Evolutionary conservation across 768 basidiomycete genomes (phyloP), one percentile per base, ranked within the genome.

Genomic region (Boletus sp.): DNA sequence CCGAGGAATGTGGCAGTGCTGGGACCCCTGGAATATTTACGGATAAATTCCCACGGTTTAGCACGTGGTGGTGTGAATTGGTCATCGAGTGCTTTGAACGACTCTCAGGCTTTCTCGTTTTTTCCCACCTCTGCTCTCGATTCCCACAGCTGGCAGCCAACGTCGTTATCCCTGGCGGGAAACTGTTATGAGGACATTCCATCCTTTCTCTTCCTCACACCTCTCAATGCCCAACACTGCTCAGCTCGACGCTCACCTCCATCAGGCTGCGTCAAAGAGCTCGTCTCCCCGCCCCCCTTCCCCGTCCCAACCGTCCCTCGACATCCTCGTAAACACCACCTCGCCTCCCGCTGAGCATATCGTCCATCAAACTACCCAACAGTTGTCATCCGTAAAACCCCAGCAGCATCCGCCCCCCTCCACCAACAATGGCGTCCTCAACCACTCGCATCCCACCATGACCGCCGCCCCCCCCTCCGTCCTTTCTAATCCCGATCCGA

Each of bases 261-360:
- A 63, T 47, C 59, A 59, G 41, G 51, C 62, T 37, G 64, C 59
- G 57, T 72, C 70, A 62, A 70, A 66, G 59, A 71, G 67, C 51
- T 69, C 83, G 61, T 77, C 80, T 15, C 79, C 83, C 57, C 82
- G 66, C 70, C 77, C 72, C 67, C 77, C 68, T 64, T 79, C 65
- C 44, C 71, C 62, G 34, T 68, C 57, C 57, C 80, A 70, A 54
- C 74, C 65, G 64, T 75, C 64, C 63, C 74, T 69, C 72, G 77
- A 66, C 61, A 55, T 74, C 13, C 69, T 74, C 50, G 71, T 76
- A 57, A 65, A 70, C 57, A 42, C 68, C 43, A 56, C 64, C 37
- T 62, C 61, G 39, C 58, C 65, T 47, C 59, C 62, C 46, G 59
- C 66, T 39, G 64, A 56, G 50, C 62, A 57, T 64, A 66, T 61